Evolutionary conservation across 1,284 basidiomycete species (phyloP), one percentile per base, ranked within the genome.

Genomic region (Malassezia japonica): DNA sequence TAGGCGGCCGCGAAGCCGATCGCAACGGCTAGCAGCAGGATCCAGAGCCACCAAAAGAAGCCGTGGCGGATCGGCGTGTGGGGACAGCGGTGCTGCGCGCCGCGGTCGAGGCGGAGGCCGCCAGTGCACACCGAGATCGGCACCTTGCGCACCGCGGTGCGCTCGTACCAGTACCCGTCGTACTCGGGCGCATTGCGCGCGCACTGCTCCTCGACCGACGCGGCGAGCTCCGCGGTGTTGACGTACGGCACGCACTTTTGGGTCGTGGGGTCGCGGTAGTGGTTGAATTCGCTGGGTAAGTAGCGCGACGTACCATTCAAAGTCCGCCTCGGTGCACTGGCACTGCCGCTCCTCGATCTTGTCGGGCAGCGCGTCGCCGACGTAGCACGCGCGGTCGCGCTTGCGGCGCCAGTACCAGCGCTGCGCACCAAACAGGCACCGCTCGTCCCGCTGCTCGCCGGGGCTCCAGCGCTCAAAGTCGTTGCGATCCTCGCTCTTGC

Each of bases 391-490:
- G 10, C 69, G 69, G 16, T 57, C 44, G 15, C 67, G 57, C 50
- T 64, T 65, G 42, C 70, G 58, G 6, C 69, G 65, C 48, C 62
- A 65, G 62, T 70, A 70, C 56, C 55, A 65, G 23, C 63, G 65
- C 52, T 69, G 65, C 1, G 57, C 52, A 18, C 70, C 70, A 21
- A 73, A 73, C 13, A 73, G 57, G 39, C 70, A 73, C 31, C 50
- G 47, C 48, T 73, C 70, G 12, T 50, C 56, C 1, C 68, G 58
- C 49, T 64, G 57, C 39, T 71, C 65, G 39, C 59, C 64, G 6
- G 70, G 70, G 32, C 63, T 67, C 69, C 69, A 73, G 13, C 64
- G 54, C 55, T 73, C 70, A 50, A 70, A 73, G 50, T 73, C 70
- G 44, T 59, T 64, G 34, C 44, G 24, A 28, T 64, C 60, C 18